Evolutionary conservation across 768 basidiomycete species (phyloP), one percentile per base, ranked within the genome.

Genomic region (Boletus patriciae): DNA sequence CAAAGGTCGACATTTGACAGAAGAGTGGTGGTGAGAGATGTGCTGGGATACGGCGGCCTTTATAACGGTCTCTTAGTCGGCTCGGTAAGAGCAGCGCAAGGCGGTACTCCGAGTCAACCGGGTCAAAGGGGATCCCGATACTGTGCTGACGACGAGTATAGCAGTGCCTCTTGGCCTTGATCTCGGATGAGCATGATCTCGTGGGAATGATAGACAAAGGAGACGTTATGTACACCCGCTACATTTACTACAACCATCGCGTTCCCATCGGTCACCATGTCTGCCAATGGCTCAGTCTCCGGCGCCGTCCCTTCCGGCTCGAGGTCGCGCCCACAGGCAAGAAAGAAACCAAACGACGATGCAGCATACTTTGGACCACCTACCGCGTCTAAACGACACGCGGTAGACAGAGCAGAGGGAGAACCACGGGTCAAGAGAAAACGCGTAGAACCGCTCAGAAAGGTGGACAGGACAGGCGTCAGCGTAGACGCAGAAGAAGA

Each of bases 1-100:
- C 97, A 74, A 90, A 99, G 52, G 94, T 91, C 23, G 94, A 96
- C 97, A 99, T 98, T 25, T 42, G n/a, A 37, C 57, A 37, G 45
- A 50, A 37, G 19, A 18, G 40, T 55, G 49, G 46, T 58, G 52
- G 49, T 62, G 57, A 64, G 61, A 59, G 55, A 55, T 58, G 33
- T 15, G 52, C 18, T 57, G 51, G 29, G 50, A 52, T 50, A 54
- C n/a, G 13, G 40, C 52, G 58, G 55, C 38, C 61, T 64, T 73
- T 70, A 62, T 71, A 62, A 25, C 46, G 18, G 47, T 44, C 9
- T 19, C 19, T 40, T 31, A 3, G 10, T 31, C 31, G 31, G 31
- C 31, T 31, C 31, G 11, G 29, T 10, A 10, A 1, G 29, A 9
- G 62, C 57, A 44, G 54, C n/a, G 54, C 46, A 60, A 59, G 54